Base-by-base conservation (phyloP, 75 land plant species). In the Cryptomeria japonica region DNA sequence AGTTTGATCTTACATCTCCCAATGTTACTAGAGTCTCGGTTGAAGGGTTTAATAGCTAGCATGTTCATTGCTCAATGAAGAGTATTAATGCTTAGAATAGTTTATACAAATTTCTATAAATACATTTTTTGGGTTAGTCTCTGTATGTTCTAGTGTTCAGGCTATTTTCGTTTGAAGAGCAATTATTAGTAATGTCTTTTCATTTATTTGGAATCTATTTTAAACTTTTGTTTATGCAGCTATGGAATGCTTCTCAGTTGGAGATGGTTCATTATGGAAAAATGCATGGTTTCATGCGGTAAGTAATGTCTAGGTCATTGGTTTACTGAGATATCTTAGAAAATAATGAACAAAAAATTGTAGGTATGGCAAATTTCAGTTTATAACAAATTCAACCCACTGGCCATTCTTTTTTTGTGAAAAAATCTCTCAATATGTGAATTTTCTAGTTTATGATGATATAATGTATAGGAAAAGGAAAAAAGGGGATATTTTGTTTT, bases 201-300 rank as follows among this genome's bases (percentile, higher is more conserved):
- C 13, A 12, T 82, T 80, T 39, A 14, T 80, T 82, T n/a, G n/a
- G 32, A 0, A 82, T 6, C 12, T 82, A 19, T 44, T 25, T 79
- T 79, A 41, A 41, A 38, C 8, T 2, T 49, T 82, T 82, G 16
- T n/a, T 36, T 72, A 86, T 84, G 84, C 93, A 98, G 99, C 94
- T 98, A 31, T 98, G 99, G 99, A 98, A 98, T 92, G 99, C 99
- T 76, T 91, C 99, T 46, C 99, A 98, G 89, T 73, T 97, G 88
- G 99, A 98, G 88, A 95, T 98, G 99, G 97, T 97, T 84, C 93
- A 97, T 85, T 85, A 90, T 85, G 99, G 99, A 16, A 98, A 98
- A 87, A 97, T 98, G 99, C 99, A 98, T 91, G 99, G 99, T 38
- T 98, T 96, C 87, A 98, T 98, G 99, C 76, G 99, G 99, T 89